These are phyloP conservation scores for Dalbergia cultrata DNA, from an alignment of 306 rosid genomes.

Conservation along the genomic window DNA sequence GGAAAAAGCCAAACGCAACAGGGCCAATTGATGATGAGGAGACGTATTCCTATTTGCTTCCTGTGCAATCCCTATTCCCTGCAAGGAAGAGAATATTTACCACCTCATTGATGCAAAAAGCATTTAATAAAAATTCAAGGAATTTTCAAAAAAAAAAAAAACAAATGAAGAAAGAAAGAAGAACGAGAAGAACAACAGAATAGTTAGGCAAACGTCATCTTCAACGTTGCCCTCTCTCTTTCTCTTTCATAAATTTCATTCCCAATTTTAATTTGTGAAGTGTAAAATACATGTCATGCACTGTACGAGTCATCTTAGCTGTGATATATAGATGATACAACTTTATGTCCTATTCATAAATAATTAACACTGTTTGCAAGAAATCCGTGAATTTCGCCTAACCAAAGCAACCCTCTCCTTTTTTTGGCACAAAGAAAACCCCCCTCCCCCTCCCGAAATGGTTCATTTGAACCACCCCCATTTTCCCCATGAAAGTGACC, in stretches of 20 bases:
- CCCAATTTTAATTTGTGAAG: neutral
- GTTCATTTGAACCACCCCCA: conserved; percentile 32
- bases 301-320: neutral
- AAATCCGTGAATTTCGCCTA: conserved; percentile 64
- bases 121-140: neutral
- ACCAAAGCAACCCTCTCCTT: conserved; percentile 41
- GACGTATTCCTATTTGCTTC: conserved; percentile 51
- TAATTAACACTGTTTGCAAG: conserved; percentile 43
- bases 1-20: conserved; percentile 32
- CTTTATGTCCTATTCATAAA: conserved; percentile 61
- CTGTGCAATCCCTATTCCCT: conserved; percentile 19
- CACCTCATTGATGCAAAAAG: neutral
- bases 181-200: neutral
- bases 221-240: conserved; percentile 31
- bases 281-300: conserved; percentile 30
- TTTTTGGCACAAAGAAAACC: neutral
- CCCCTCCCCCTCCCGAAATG: conserved; percentile 19
- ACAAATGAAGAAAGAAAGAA: neutral
- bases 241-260: neutral
- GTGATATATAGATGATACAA: conserved; percentile 20
- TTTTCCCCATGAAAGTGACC: conserved; percentile 47
- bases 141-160: neutral
- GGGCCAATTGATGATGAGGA: conserved; percentile 57
- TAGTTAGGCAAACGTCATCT: conserved; percentile 62
- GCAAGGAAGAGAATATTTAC: conserved; percentile 27